Base-by-base conservation (phyloP, 2,329 filamentous ascomycete species). In the Rhynchosporium graminicola region DNA sequence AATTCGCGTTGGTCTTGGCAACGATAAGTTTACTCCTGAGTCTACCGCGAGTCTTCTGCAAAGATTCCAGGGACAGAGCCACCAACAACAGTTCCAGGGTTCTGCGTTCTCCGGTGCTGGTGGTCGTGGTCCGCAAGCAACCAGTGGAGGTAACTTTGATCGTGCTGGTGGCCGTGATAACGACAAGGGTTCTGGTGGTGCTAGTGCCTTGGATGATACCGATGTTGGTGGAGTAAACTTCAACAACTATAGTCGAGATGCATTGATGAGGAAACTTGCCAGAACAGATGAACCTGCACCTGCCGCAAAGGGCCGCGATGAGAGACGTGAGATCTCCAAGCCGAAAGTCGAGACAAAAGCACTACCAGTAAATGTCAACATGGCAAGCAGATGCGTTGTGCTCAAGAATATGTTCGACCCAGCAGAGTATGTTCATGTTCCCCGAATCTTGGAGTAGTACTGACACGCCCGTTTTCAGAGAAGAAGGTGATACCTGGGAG, bases 21-120 rank as follows among this genome's bases (percentile, higher is more conserved):
- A 97, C 82, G 95, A 99, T 90, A 98, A 98, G 86, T 98, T 98
- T 80, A 98, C 93, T 79, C 90, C 93, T 74, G 95, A 98, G 80
- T 95, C 92, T 78, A 97, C 92, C 78, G 90, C 92, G 77, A 93
- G 91, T 79, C 86, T 96, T 76, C 82, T 96, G 75, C 92, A 96
- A 81, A 92, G 92, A 79, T 96, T 96, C 82, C 90, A 92, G 77
- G 89, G 90, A 75, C 88, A 90, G 77, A 87, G 81, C 74, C 80
- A 86, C 78, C 83, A 83, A 78, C 80, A 80, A 78, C 84, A 85
- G 76, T 95, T 88, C 77, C 92, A 96, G 80, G 92, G 92, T 75
- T 97, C 93, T 66, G 87, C 90, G 57, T 97, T 97, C 77, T 96
- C 92, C 65, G 93, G 94, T 69, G 87, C 90, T 68, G 93, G 93